Percentiles rank a stretch among this genome's conserved stretches.
These are phyloP conservation scores for Bacidia rubella DNA, from an alignment of 495 filamentous ascomycete species.

Conservation along the genomic window DNA sequence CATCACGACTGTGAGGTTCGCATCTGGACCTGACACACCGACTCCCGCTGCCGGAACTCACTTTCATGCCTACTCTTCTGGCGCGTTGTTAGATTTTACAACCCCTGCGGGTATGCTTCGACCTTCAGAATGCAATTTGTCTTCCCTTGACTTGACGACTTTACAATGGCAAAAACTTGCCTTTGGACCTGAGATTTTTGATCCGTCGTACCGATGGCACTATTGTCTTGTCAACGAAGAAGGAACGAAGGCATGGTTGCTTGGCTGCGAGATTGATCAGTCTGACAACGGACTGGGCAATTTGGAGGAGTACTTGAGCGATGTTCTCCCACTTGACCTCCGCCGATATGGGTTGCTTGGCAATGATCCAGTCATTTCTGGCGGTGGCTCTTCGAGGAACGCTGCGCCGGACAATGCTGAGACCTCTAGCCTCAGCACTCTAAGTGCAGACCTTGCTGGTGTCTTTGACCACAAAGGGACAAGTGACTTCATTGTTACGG, in stretches of 20 bases:
- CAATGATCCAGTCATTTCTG: constrained; percentile 51
- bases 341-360: constrained; percentile 75
- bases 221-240: constrained; percentile 90
- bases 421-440: constrained; percentile 39
- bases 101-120: constrained; percentile 78
- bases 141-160: constrained; percentile 69
- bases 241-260: constrained; percentile 87
- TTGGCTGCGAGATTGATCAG: constrained; percentile 73
- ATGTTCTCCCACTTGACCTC: constrained; percentile 84
- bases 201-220: constrained; percentile 82
- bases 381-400: constrained; percentile 41
- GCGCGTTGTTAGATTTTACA: constrained; percentile 81
- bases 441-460: constrained; percentile 66
- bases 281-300: constrained; percentile 34
- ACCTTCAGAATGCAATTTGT: constrained; percentile 76
- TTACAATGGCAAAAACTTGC: constrained; percentile 88
- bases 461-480: constrained; percentile 73
- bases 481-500: constrained; percentile 66
- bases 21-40: constrained; percentile 77
- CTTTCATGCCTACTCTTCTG: constrained; percentile 89
- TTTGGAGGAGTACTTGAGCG: constrained; percentile 80
- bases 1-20: constrained; percentile 79
- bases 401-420: constrained; percentile 36
- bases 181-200: constrained; percentile 85
- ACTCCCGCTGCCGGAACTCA: constrained; percentile 79